These are phyloP conservation scores for Oryza meridionalis DNA, from an alignment of 176 grass and related monocot genomes.

Conservation along the genomic window DNA sequence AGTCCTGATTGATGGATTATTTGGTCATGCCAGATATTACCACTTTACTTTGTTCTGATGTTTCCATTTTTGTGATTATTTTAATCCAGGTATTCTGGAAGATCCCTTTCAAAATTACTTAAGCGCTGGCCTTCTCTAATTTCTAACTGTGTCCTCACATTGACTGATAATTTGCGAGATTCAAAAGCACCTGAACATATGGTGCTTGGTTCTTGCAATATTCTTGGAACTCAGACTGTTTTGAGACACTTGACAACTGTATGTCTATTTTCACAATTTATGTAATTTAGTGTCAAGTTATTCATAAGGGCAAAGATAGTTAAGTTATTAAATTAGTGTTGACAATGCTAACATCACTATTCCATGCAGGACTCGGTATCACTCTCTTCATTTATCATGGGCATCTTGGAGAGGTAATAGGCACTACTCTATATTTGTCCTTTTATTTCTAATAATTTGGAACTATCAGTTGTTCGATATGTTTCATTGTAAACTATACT, in stretches of 20 bases:
- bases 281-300: conserved; percentile 21
- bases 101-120: conserved; percentile 77
- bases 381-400: conserved; percentile 85
- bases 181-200: conserved; percentile 76
- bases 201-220: conserved; percentile 83
- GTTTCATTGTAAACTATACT: conserved; percentile 19
- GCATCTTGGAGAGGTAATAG: conserved; percentile 86
- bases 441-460: conserved; percentile 16
- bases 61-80: conserved; percentile 43
- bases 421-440: background rate
- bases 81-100: conserved; percentile 76
- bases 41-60: conserved; percentile 19
- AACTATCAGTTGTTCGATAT: background rate
- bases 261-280: conserved; percentile 38
- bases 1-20: conserved; percentile 16
- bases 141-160: conserved; percentile 67
- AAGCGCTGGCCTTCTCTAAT: conserved; percentile 88
- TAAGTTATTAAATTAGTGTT: conserved; percentile 27
- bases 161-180: conserved; percentile 65
- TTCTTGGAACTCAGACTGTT: conserved; percentile 73
- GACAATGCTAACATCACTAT: conserved; percentile 39
- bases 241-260: conserved; percentile 80
- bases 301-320: background rate
- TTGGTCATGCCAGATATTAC: background rate
- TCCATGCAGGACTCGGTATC: conserved; percentile 66